Conservation (phyloP, 371 early-diverging fungal species). For the Rhizopus delemar region DNA sequence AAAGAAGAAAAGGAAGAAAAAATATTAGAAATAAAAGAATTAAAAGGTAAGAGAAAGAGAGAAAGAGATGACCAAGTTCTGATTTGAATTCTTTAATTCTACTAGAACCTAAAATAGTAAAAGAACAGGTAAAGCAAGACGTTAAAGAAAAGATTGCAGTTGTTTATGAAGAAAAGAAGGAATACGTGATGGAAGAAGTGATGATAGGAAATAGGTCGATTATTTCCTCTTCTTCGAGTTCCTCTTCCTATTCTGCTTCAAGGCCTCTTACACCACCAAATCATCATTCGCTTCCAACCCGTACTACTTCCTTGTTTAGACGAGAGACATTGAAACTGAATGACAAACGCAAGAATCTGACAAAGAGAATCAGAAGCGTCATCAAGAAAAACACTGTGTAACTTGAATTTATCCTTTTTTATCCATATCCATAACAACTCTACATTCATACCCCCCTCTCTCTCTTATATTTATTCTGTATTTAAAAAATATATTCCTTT, state of each 20-base stretch:
- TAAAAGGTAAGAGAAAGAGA: no score
- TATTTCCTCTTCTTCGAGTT: no score
- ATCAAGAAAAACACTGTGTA: constrained; percentile 20
- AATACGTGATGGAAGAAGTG: no score
- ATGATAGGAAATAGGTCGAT: no score
- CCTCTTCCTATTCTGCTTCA: constrained; percentile 1
- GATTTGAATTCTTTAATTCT: no score
- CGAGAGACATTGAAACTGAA: constrained; percentile 28
- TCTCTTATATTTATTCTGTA: constrained; percentile 5
- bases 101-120: no score
- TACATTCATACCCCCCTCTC: background rate
- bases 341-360: constrained; percentile 25
- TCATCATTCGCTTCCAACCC: background rate
- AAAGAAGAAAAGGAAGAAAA: no score
- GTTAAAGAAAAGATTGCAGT: no score
- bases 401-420: constrained; percentile 1
- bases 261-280: background rate
- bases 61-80: no score
- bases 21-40: no score
- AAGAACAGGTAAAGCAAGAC: no score
- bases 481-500: constrained; percentile 3
- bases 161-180: no score
- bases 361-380: constrained; percentile 22
- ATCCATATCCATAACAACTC: background rate
- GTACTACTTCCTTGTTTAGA: constrained; percentile 20